phyloP scores from a whole-genome alignment of 257 asterid species.

The Gentiana straminea region DNA sequence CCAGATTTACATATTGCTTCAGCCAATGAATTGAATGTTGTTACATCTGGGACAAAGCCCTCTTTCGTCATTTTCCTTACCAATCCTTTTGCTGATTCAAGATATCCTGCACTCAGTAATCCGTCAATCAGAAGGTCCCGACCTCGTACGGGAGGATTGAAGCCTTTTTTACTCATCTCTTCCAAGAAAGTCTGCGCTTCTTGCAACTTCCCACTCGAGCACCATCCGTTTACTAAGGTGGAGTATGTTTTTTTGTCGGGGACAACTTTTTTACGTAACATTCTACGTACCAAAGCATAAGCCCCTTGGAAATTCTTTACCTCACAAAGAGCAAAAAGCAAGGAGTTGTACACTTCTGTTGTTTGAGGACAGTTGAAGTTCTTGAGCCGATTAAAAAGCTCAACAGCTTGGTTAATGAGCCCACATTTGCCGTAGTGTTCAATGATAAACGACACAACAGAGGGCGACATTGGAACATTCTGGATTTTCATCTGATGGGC shows the following conservation, averaged over 20 bases:
- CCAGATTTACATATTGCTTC: slow-evolving; percentile 68
- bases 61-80: slow-evolving; percentile 85
- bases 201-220: slow-evolving; percentile 88
- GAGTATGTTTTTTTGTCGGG: slow-evolving; percentile 85
- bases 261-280: slow-evolving; percentile 55
- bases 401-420: slow-evolving; percentile 78
- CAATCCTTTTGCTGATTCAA: slow-evolving; percentile 88
- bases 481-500: slow-evolving; percentile 69
- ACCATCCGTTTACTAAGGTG: slow-evolving; percentile 85
- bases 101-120: slow-evolving; percentile 82
- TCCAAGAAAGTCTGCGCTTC: slow-evolving; percentile 92
- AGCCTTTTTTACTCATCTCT: slow-evolving; percentile 91
- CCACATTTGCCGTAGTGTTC: slow-evolving; percentile 89
- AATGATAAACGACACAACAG: slow-evolving; percentile 67
- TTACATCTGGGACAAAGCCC: slow-evolving; percentile 80
- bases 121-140: slow-evolving; percentile 86
- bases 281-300: slow-evolving; percentile 82
- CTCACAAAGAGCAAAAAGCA: slow-evolving; percentile 84
- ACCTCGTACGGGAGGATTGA: slow-evolving; percentile 90
- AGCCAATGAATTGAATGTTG: slow-evolving; percentile 71
- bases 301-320: slow-evolving; percentile 95
- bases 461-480: slow-evolving; percentile 51
- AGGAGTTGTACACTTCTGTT: slow-evolving; percentile 65
- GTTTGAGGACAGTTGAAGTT: slow-evolving; percentile 70
- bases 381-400: slow-evolving; percentile 68